Percentiles rank a stretch among this genome's conserved stretches.
phyloP scores from a whole-genome alignment of 805 yeast genomes.

The Starmera pachycereana region DNA sequence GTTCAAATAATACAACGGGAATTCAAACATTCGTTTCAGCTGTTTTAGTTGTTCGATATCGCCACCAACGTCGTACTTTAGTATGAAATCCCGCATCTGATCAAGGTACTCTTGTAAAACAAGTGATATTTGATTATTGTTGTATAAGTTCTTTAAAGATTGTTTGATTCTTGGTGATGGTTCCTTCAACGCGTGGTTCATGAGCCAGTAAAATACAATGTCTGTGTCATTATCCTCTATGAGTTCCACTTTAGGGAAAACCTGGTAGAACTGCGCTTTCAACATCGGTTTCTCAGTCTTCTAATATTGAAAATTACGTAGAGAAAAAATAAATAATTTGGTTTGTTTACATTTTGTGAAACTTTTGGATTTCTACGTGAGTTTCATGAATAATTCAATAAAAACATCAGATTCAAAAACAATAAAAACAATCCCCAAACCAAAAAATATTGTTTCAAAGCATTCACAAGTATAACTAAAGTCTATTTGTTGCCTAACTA shows the following conservation, averaged over 20 bases:
- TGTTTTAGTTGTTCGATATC: background rate
- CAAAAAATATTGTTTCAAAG: no score
- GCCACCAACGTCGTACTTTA: constrained; percentile 2
- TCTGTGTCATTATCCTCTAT: constrained; percentile 14
- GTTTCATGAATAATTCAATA: no score
- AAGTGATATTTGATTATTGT: background rate
- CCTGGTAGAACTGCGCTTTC: constrained; percentile 1
- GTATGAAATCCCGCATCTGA: constrained; percentile 8
- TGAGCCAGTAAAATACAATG: constrained; percentile 14
- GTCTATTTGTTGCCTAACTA: no score
- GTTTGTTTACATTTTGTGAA: no score
- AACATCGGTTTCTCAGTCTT: background rate
- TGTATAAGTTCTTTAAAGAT: constrained; percentile 10
- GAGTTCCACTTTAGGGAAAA: constrained; percentile 11
- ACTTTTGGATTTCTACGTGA: no score
- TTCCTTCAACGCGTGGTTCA: constrained; percentile 13
- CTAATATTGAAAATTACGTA: background rate
- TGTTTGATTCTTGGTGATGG: constrained; percentile 14
- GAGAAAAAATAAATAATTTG: no score
- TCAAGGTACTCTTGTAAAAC: constrained; percentile 8
- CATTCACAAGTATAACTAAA: no score
- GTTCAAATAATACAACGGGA: constrained; percentile 2
- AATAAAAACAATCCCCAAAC: no score
- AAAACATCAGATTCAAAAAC: no score
- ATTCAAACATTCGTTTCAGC: background rate